Conservation (phyloP, 108 stramenopile species). For the Pseudonitzschia delicatissima region DNA sequence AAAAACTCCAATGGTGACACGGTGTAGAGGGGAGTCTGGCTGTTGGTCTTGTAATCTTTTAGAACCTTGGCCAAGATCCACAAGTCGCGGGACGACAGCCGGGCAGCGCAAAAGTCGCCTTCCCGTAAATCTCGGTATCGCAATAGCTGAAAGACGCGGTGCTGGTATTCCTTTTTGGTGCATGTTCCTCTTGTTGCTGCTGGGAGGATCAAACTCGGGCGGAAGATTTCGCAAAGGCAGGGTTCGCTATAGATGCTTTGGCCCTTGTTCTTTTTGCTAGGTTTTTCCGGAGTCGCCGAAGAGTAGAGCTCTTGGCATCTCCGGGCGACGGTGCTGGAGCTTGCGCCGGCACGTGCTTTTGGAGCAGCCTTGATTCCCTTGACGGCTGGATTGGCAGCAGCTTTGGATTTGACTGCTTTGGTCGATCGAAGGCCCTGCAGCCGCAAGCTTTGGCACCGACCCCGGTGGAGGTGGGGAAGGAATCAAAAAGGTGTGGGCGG, state of each 20-base stretch:
- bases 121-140: constrained; percentile 52
- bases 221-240: constrained; percentile 21
- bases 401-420: constrained; percentile 7
- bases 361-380: background rate
- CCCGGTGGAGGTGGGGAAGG: constrained; percentile 1
- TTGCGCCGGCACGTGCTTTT: background rate
- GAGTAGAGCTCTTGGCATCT: constrained; percentile 52
- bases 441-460: background rate
- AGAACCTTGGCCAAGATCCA: constrained; percentile 73
- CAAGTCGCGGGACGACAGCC: constrained; percentile 51
- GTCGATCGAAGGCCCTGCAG: background rate
- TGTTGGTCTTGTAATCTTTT: constrained; percentile 40
- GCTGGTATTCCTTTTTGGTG: constrained; percentile 61
- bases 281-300: constrained; percentile 61
- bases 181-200: constrained; percentile 29
- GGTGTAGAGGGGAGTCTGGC: background rate
- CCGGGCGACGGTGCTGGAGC: constrained; percentile 23
- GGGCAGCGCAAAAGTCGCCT: constrained; percentile 70
- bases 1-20: constrained; percentile 45
- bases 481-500: constrained; percentile 5
- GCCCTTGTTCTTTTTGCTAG: constrained; percentile 14
- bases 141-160: constrained; percentile 53
- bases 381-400: background rate
- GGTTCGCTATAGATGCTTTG: constrained; percentile 15
- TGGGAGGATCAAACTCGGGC: constrained; percentile 38